Base-by-base conservation (phyloP, 768 basidiomycete species). In the Lentinula aciculospora region DNA sequence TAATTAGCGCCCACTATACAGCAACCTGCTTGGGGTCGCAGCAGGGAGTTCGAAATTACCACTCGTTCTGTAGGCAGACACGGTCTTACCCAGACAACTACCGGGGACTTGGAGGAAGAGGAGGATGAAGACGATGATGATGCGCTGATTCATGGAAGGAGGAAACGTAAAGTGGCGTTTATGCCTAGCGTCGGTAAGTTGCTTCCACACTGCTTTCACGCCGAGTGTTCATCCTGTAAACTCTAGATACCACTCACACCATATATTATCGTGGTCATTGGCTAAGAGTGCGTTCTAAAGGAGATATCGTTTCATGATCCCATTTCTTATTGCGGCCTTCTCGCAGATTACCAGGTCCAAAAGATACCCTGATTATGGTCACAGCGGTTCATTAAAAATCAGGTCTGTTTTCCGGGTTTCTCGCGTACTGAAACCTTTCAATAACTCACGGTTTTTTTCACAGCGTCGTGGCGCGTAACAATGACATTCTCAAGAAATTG, bases 11-110 rank as follows among this genome's bases (percentile, higher is more conserved):
- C 27, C 44, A 48, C 42, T 51, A 10, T 63, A 59, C 69, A 93
- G 91, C 92, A 93, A 87, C 92, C 92, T 12, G 88, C 91, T 23
- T 93, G 91, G 89, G 89, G 89, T 6, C 83, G 87, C 47, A 91
- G 89, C 69, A 80, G 92, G 45, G 92, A 93, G 69, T 93, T 93
- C 67, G 91, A 93, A 69, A 92, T 93, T 61, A 92, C 89, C 13
- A 93, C 92, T 13, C 86, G 90, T 48, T 80, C 88, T 5, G 75
- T 81, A 17, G 79, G 81, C 53, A 83, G 88, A 40, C 82, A 78
- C 60, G 82, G 83, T 48, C 73, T 92, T 62, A 84, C 77, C 50
- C 80, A 85, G 62, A 75, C 81, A 34, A 89, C 88, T 0, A 77
- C 85, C 6, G 91, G 91, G 25, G 89, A 92, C 66, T 58, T 92